Evolutionary conservation across 2,329 filamentous ascomycete genomes (phyloP).

Genomic region (Aaosphaeria arxii): DNA sequence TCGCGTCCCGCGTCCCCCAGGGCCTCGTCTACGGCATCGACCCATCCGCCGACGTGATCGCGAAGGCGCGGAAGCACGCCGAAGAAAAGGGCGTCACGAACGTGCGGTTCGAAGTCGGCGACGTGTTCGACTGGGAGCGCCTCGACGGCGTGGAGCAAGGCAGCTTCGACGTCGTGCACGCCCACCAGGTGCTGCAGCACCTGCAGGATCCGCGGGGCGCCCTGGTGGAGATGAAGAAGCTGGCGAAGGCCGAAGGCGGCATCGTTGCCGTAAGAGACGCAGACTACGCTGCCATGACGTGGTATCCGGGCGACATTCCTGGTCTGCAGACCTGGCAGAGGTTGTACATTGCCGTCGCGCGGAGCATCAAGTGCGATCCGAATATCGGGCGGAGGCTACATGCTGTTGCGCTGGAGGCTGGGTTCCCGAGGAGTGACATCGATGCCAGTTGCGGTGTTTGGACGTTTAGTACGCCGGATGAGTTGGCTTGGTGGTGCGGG

Average conservation of each 20-base stretch:
- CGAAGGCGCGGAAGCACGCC: slow-evolving; percentile 38
- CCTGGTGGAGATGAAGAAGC: slow-evolving; percentile 53
- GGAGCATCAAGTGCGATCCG: slow-evolving; percentile 28
- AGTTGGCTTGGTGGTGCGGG: slow-evolving; percentile 40
- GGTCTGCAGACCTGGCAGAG: slow-evolving; percentile 35
- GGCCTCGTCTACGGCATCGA: slow-evolving; percentile 47
- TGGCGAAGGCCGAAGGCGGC: slow-evolving; percentile 54
- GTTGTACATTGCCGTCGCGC: slow-evolving; percentile 30
- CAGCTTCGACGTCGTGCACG: slow-evolving; percentile 59
- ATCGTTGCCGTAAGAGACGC: slow-evolving; percentile 48
- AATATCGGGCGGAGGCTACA: slow-evolving; percentile 35
- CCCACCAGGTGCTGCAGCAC: slow-evolving; percentile 59
- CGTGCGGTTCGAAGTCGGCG: slow-evolving; percentile 38
- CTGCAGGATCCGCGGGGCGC: slow-evolving; percentile 50
- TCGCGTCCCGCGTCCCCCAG: slow-evolving; percentile 43
- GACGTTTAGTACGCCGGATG: slow-evolving; percentile 40
- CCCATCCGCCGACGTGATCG: slow-evolving; percentile 42
- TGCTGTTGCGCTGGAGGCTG: slow-evolving; percentile 39
- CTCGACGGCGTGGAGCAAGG: slow-evolving; percentile 37
- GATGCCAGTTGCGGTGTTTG: slow-evolving; percentile 40
- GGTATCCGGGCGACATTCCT: slow-evolving; percentile 33
- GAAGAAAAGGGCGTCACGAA: slow-evolving; percentile 35
- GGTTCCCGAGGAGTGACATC: slow-evolving; percentile 37
- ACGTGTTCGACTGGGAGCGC: slow-evolving; percentile 43
- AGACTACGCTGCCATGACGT: slow-evolving; percentile 34